These are phyloP conservation scores for Fusarium nodosum DNA, from an alignment of 2,329 filamentous ascomycete genomes.

Conservation along the genomic window DNA sequence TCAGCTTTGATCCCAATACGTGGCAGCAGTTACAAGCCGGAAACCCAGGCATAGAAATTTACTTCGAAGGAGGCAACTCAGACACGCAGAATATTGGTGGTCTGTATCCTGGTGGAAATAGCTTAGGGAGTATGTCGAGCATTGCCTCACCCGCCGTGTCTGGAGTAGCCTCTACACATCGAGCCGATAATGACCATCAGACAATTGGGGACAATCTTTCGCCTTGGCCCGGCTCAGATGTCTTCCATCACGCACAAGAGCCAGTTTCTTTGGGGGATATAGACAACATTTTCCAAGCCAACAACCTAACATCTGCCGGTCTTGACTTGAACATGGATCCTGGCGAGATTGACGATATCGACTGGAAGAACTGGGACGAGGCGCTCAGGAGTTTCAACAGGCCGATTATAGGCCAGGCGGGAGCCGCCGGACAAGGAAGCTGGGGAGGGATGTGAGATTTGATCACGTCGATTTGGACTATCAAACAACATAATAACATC, in stretches of 20 bases:
- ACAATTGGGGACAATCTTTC: constrained; percentile 7
- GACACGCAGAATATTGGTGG: constrained; percentile 1
- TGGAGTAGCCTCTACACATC: constrained; percentile 18
- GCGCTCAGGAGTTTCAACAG: constrained; percentile 21
- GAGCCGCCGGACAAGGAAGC: constrained; percentile 23
- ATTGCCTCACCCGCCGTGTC: constrained; percentile 35
- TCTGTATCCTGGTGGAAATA: constrained; percentile 23
- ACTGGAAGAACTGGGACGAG: constrained; percentile 43
- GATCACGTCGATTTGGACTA: background rate
- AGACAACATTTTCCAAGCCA: constrained; percentile 18
- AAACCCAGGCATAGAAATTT: constrained; percentile 28
- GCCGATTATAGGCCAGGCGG: constrained; percentile 10
- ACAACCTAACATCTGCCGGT: background rate
- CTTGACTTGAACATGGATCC: constrained; percentile 37
- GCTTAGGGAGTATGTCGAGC: constrained; percentile 33
- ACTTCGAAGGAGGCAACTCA: constrained; percentile 25
- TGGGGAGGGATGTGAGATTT: constrained; percentile 38
- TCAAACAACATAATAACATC: background rate
- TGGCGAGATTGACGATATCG: constrained; percentile 39
- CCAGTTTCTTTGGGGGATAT: constrained; percentile 13
- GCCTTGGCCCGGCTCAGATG: constrained; percentile 24
- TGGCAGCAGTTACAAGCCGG: constrained; percentile 26
- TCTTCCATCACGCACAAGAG: constrained; percentile 15
- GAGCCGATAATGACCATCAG: constrained; percentile 8
- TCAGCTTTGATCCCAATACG: constrained; percentile 3